Conservation (phyloP, 2,329 filamentous ascomycete genomes). For the Myriosclerotinia curreyana region DNA sequence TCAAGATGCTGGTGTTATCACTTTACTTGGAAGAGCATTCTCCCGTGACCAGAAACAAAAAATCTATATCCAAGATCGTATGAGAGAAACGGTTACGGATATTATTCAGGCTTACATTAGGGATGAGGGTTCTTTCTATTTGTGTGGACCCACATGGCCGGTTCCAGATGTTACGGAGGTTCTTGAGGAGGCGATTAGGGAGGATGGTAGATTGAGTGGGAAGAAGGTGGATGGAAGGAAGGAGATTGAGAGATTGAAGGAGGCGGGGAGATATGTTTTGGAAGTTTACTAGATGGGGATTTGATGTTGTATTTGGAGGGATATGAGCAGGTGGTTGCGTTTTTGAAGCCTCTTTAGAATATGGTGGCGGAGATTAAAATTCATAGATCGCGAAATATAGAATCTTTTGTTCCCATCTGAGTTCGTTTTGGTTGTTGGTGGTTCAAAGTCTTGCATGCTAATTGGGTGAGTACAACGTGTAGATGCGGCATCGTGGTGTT, state of each 20-base stretch:
- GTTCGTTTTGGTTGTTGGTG: background rate
- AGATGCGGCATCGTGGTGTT: background rate
- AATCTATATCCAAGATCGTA: constrained; percentile 99
- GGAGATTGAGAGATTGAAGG: constrained; percentile 97
- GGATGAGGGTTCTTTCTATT: constrained; percentile 90
- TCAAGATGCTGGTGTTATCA: constrained; percentile 91
- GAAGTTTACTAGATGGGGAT: constrained; percentile 74
- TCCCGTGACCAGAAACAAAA: constrained; percentile 96
- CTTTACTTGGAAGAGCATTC: constrained; percentile 88
- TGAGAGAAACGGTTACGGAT: constrained; percentile 80
- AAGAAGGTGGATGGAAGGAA: constrained; percentile 83
- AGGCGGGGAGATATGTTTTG: constrained; percentile 87
- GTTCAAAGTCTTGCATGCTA: background rate
- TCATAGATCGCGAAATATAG: constrained; percentile 2
- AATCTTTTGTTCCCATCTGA: background rate
- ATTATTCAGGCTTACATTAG: constrained; percentile 84
- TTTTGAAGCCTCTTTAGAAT: background rate
- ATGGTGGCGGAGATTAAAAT: constrained; percentile 8
- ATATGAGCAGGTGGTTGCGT: background rate
- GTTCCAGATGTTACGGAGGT: constrained; percentile 95
- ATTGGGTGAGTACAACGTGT: background rate
- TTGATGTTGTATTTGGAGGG: background rate
- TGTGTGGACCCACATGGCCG: constrained; percentile 97
- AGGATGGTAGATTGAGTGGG: constrained; percentile 64
- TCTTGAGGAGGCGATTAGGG: constrained; percentile 83